phyloP scores from a whole-genome alignment of 257 asterid genomes.

The Hygrophila difformis region DNA sequence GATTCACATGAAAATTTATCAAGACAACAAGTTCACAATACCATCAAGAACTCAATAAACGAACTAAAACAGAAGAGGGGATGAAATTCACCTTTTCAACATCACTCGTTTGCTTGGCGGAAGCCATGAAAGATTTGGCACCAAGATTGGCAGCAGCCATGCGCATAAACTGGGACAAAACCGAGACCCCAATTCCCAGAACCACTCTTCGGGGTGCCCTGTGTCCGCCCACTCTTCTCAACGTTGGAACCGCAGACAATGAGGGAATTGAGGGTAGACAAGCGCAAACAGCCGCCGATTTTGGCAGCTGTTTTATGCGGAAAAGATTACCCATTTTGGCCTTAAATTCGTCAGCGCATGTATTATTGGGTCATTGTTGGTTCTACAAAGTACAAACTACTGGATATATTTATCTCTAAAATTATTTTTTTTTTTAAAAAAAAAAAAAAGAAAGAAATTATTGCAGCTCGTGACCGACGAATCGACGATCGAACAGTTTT shows the following conservation, averaged over 20 bases:
- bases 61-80: neutral
- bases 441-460: too few relatives aligned
- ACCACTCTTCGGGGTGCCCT: constrained; percentile 49
- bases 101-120: constrained; percentile 57
- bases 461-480: too few relatives aligned
- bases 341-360: too few relatives aligned
- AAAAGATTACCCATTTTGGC: too few relatives aligned
- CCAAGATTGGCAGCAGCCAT: constrained; percentile 42
- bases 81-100: constrained; percentile 47
- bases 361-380: too few relatives aligned
- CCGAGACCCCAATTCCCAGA: constrained; percentile 53
- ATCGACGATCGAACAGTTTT: too few relatives aligned
- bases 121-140: constrained; percentile 64
- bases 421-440: too few relatives aligned
- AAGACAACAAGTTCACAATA: too few relatives aligned
- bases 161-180: constrained; percentile 48
- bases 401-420: too few relatives aligned
- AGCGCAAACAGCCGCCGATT: constrained; percentile 23
- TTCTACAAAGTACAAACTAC: too few relatives aligned
- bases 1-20: too few relatives aligned
- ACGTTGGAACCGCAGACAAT: constrained; percentile 19
- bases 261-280: constrained; percentile 20
- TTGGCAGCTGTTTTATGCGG: too few relatives aligned
- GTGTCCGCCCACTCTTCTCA: constrained; percentile 22
- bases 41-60: neutral